Evolutionary conservation across 768 basidiomycete genomes (phyloP).

Genomic region (Pleurotus eryngii): DNA sequence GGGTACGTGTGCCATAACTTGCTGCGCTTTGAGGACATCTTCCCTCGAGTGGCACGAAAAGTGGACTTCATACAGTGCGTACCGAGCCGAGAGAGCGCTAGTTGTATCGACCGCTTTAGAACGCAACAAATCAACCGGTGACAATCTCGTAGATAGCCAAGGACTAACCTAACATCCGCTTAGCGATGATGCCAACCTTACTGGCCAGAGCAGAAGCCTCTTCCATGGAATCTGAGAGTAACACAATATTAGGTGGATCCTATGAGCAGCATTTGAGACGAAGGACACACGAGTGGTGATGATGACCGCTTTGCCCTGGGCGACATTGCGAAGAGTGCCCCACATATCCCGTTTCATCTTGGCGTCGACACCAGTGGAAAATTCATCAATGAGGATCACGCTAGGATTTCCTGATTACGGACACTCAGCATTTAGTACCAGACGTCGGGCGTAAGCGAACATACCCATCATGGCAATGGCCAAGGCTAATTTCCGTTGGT

Average conservation of each 20-base stretch:
- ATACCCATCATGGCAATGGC: slow-evolving; percentile 73
- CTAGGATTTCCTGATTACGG: slow-evolving; percentile 58
- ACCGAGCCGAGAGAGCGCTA: slow-evolving; percentile 57
- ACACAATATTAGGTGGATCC: too few relatives aligned
- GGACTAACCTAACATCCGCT: slow-evolving; percentile 58
- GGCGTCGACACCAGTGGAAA: slow-evolving; percentile 79
- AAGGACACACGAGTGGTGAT: slow-evolving; percentile 62
- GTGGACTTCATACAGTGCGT: slow-evolving; percentile 71
- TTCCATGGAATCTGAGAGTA: slow-evolving; percentile 68
- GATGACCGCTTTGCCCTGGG: slow-evolving; percentile 65
- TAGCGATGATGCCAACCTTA: slow-evolving; percentile 75
- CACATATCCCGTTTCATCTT: slow-evolving; percentile 86
- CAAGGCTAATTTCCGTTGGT: slow-evolving; percentile 72
- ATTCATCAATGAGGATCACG: slow-evolving; percentile 79
- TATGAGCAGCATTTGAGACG: neutral
- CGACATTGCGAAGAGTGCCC: slow-evolving; percentile 63
- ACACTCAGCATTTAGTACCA: neutral
- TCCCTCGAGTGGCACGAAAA: slow-evolving; percentile 50
- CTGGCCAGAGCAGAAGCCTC: slow-evolving; percentile 76
- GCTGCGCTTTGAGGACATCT: slow-evolving; percentile 41
- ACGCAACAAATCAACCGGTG: slow-evolving; percentile 23
- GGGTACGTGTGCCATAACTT: slow-evolving; percentile 50
- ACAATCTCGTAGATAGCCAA: neutral
- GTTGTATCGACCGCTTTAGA: slow-evolving; percentile 62
- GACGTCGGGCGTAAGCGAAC: neutral